Base-by-base conservation (phyloP, 768 basidiomycete species). In the Panaeolus cyanescens region DNA sequence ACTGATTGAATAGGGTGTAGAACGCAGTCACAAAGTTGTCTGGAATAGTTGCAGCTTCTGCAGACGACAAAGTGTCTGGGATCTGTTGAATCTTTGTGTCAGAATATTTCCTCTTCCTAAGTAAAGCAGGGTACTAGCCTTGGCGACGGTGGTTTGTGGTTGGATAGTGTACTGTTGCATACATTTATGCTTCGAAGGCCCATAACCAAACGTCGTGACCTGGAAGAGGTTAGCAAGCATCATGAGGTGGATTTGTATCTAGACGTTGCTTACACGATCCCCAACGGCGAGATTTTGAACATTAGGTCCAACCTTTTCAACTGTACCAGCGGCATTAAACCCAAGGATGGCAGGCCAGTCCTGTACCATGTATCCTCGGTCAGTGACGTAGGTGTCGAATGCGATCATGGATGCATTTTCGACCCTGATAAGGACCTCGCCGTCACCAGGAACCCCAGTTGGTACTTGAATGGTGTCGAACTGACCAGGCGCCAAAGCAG, bases 11-110 rank as follows among this genome's bases (percentile, higher is more conserved):
- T 6, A 82, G 61, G 5, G 78, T 77, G 65, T 75, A 76, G 59
- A 76, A 79, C 1, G 78, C 73, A 20, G 74, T 77, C 54, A 79
- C 72, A 54, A 79, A 80, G 64, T 79, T 78, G 63, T 79, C 79
- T 12, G 80, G 78, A 42, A 79, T 65, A 0, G 78, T 74, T 10
- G 75, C 73, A 7, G 72, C 75, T 20, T 68, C 67, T 45, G 74
- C 77, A 5, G 83, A 69, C 0, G 77, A 55, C 32, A 80, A 55
- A 19, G 56, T 70, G 53, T 75, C 74, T 7, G 83, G 81, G 31
- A 85, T 71, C 80, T 84, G 50, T 36, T 28, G 10, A 15, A 20
- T 32, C 22, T 10, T 32, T 40, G 13, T 6, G 33, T 34, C 33
- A 34, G 13, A 34, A 34, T 34, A 34, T 34, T 13, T 7, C 33